Base-by-base conservation (phyloP, 1,139 yeast genomes). In the Arxiozyma bovina region DNA sequence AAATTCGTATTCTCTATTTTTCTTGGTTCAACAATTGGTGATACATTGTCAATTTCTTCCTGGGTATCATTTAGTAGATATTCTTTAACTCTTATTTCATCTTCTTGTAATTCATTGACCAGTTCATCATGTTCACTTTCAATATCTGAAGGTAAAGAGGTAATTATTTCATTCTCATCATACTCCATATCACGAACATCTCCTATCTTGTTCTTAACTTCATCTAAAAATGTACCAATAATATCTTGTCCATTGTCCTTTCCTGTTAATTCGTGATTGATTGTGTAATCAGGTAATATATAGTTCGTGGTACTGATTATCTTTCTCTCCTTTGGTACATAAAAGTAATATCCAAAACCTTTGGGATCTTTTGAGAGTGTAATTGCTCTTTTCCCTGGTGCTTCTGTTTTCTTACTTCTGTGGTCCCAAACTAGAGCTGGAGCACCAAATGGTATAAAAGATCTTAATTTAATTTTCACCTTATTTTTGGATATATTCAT, bases 371-470 rank as follows among this genome's bases (percentile, higher is more conserved):
- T 53, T 4, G 40, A 49, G 20, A 53, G 18, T 18, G 52, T 41
- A 1, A 49, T 45, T 18, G 38, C 46, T 23, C 20, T 8, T 23
- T 44, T 44, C 2, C 38, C 23, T 27, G 45, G 41, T n/a, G 48
- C 41, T n/a, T 18, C 15, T 9, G 12, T 27, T 27, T 45, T 45
- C 43, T 42, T 20, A 7, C 18, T 25, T 17, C 21, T 42, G 23
- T 50, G 51, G 2, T 40, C 22, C 51, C 51, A 45, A 8, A 53
- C 30, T 8, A 47, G 3, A 17, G 51, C 53, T 17, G 48, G 50
- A 5, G 53, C 48, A 15, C 55, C 53, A 43, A 50, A 53, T 15
- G 53, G 55, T 11, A 53, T 1, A 25, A 53, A 53, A 3, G 50
- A 45, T 21, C 50, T 20, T 27, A 50, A 43, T 11, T 27, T 41